These are phyloP conservation scores for Fragaria iinumae DNA, from an alignment of 306 rosid species.

Conservation along the genomic window DNA sequence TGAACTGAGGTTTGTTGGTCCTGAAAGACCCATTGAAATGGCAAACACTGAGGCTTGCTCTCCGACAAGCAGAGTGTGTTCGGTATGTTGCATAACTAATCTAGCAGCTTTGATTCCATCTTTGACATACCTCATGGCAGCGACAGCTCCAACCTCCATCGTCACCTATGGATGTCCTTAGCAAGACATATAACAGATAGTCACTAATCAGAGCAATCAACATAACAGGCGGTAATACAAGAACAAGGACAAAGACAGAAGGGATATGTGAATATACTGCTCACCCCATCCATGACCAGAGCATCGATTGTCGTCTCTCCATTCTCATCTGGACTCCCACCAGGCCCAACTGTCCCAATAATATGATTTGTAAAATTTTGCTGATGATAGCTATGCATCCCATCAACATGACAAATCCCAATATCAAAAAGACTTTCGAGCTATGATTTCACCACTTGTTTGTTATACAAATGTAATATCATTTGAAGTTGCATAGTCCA, in stretches of 20 bases:
- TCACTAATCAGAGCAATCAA: conserved; percentile 26
- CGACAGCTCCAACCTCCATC: conserved; percentile 98
- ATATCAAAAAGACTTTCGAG: background rate
- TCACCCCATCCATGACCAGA: conserved; percentile 91
- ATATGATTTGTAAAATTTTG: background rate
- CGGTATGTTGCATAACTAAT: conserved; percentile 72
- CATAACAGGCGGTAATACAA: conserved; percentile 4
- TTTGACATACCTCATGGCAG: conserved; percentile 85
- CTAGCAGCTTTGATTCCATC: conserved; percentile 90
- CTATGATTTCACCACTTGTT: background rate
- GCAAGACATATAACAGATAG: conserved; percentile 34
- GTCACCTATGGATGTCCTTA: conserved; percentile 76
- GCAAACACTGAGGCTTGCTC: conserved; percentile 87
- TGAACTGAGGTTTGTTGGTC: conserved; percentile 83
- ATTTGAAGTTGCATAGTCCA: background rate
- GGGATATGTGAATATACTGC: conserved; percentile 16
- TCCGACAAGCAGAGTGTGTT: conserved; percentile 88
- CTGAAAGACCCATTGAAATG: conserved; percentile 91
- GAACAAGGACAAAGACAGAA: conserved; percentile 10
- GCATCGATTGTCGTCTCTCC: conserved; percentile 97
- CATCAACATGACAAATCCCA: background rate
- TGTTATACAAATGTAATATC: background rate
- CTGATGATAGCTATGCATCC: background rate
- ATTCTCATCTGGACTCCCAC: conserved; percentile 97
- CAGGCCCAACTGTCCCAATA: conserved; percentile 77